phyloP scores from a whole-genome alignment of 2,329 filamentous ascomycete species.

The Aureobasidium sp. region DNA sequence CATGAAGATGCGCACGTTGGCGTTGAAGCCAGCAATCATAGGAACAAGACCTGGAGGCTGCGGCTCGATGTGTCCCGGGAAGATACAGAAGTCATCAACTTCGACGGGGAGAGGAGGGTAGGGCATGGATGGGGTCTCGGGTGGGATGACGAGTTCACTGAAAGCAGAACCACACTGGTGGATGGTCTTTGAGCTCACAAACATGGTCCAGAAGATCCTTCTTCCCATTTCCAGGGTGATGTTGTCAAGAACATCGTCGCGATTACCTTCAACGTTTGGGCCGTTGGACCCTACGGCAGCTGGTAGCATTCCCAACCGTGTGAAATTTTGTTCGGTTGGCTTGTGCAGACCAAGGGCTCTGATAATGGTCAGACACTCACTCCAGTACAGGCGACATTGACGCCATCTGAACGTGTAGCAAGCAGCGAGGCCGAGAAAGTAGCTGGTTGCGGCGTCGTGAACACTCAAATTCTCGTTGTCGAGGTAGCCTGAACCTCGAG shows the following conservation, averaged over 20 bases:
- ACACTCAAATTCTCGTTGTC: conserved; percentile 49
- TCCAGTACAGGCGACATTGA: conserved; percentile 61
- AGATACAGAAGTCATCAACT: conserved; percentile 77
- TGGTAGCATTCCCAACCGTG: conserved; percentile 32
- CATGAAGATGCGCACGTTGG: conserved; percentile 68
- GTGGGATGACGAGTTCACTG: conserved; percentile 66
- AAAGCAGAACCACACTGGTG: conserved; percentile 68
- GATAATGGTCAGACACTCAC: conserved; percentile 64
- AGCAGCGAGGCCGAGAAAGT: conserved; percentile 62
- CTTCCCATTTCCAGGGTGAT: conserved; percentile 49
- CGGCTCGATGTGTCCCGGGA: conserved; percentile 59
- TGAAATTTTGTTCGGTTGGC: conserved; percentile 40
- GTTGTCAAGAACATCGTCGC: conserved; percentile 35
- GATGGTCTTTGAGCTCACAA: conserved; percentile 65
- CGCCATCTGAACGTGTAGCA: conserved; percentile 63
- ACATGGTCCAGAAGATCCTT: conserved; percentile 73
- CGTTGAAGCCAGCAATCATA: conserved; percentile 71
- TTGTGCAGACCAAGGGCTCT: conserved; percentile 61
- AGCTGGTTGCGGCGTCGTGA: conserved; percentile 65
- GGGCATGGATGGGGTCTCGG: conserved; percentile 65
- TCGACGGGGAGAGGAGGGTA: conserved; percentile 76
- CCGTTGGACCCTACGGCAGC: conserved; percentile 32
- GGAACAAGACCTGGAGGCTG: conserved; percentile 65
- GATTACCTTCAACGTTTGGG: conserved; percentile 30
- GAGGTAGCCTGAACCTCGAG: conserved; percentile 55